Base-by-base conservation (phyloP, 805 yeast species). In the Myxozyma neglecta region DNA sequence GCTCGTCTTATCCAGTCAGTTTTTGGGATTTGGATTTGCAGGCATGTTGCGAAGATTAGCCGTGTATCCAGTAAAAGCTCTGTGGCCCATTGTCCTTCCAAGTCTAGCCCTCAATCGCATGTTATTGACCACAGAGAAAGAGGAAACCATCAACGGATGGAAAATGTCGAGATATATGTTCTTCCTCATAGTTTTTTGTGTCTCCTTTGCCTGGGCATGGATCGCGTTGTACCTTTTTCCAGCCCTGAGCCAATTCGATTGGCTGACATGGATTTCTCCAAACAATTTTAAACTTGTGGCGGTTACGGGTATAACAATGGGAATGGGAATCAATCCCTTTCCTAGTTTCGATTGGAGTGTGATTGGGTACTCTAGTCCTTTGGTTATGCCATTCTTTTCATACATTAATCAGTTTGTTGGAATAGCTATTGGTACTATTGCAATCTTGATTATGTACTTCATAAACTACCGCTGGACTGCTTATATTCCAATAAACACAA, bases 1-100 rank as follows among this genome's bases (percentile, higher is more conserved):
- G 55, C 76, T 84, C 48, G 77, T 79, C 49, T 70, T 83, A 55
- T 79, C 87, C 13, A 80, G 87, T 43, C 90, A 87, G 71, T 76
- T 83, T 66, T 77, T 87, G 55, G 91, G 92, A 9, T 84, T 84
- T 65, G 86, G 88, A 34, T 72, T 85, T 56, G 89, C 89, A 48
- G 92, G 92, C 36, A 56, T 87, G 59, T 77, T 82, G 45, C 77
- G 87, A 65, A 79, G 82, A 65, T 76, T 85, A 40, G 77, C 87
- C 63, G 86, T 87, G 14, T 81, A 81, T 60, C 87, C 90, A 5
- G 80, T 86, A 5, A 76, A 83, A n/a, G 82, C 85, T 73, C 79
- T 86, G 55, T 88, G 92, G 92, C 93, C 93, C 4, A 73, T 83
- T 1, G 81, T 81, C 69, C 77, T 88, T 70, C 88, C 85, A 55